Evolutionary conservation across 495 filamentous ascomycete species (phyloP).

Genomic region (Jackrogersella multiformis): DNA sequence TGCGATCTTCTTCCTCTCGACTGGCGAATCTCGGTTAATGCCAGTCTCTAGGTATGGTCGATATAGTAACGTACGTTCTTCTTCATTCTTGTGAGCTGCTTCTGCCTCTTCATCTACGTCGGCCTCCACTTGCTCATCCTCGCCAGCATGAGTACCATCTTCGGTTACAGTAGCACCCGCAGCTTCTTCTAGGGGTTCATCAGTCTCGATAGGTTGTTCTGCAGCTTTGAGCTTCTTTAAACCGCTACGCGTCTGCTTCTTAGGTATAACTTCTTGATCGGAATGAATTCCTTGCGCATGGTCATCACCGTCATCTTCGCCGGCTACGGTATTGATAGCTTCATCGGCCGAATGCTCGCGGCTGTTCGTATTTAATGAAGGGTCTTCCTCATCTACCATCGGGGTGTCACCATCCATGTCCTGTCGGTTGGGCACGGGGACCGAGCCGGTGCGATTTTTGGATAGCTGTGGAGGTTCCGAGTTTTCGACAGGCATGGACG

Average conservation of each 20-base stretch:
- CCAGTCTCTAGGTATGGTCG: background rate
- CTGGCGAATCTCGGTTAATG: slow-evolving; percentile 63
- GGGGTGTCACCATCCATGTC: slow-evolving; percentile 51
- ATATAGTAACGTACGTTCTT: slow-evolving; percentile 73
- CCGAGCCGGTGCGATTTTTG: slow-evolving; percentile 67
- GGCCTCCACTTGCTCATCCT: slow-evolving; percentile 58
- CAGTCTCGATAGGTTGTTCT: slow-evolving; percentile 40
- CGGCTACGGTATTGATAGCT: slow-evolving; percentile 36
- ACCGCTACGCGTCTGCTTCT: slow-evolving; percentile 53
- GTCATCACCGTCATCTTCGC: slow-evolving; percentile 42
- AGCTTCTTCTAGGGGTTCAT: slow-evolving; percentile 46
- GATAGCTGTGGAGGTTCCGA: slow-evolving; percentile 61
- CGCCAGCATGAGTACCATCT: slow-evolving; percentile 52
- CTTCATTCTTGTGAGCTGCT: slow-evolving; percentile 66
- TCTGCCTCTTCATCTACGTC: slow-evolving; percentile 65
- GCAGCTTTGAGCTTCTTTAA: slow-evolving; percentile 53
- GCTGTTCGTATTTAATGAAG: slow-evolving; percentile 52
- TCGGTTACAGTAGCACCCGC: slow-evolving; percentile 44
- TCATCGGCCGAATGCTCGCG: slow-evolving; percentile 55
- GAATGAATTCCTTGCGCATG: slow-evolving; percentile 38
- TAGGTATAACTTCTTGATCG: slow-evolving; percentile 45
- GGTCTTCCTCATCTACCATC: slow-evolving; percentile 54
- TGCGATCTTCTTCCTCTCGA: slow-evolving; percentile 79
- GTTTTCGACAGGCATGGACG: slow-evolving; percentile 53
- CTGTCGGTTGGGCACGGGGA: slow-evolving; percentile 43